Base-by-base conservation (phyloP, 2,329 filamentous ascomycete species). In the Beauveria varroae region DNA sequence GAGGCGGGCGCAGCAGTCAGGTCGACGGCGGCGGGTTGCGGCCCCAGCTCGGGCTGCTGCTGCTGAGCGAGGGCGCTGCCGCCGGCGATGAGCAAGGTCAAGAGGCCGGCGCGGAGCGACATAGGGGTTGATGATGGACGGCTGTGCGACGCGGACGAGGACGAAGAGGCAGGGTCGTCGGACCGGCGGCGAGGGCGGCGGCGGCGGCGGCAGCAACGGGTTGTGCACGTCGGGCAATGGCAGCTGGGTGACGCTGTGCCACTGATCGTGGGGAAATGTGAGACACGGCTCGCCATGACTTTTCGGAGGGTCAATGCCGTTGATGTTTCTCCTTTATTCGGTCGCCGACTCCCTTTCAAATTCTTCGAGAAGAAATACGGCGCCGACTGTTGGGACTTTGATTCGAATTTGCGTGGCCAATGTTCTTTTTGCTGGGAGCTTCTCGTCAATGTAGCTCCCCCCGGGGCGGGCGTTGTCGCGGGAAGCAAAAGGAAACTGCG, bases 271-370 rank as follows among this genome's bases (percentile, higher is more conserved):
- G 43, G 43, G 43, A 44, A 43, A 28, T 55, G 58, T 61, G 58
- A 61, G 58, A 61, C 58, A 49, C 14, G 41, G 43, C 46, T 61
- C 50, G 41, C 51, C 58, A 61, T 61, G 51, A 24, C 28, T 41
- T 7, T 51, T n/a, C 18, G 44, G 30, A n/a, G 30, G 10, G 30
- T 5, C n/a, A 43, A 37, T 14, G 26, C 6, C 14, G 18, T 16
- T 18, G 18, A 24, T 18, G 5, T 28, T 20, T 44, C 24, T 34
- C 22, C 20, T 20, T 14, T 37, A 3, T 9, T 9, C n/a, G 30
- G 30, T 34, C 30, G 30, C 30, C 30, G 30, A 14, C 14, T 34
- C 30, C 5, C 12, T 34, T 34, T 34, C 1, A 34, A 5, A 34
- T 34, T 5, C 30, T 34, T 4, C 30, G 30, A 5, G 12, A 34